These are phyloP conservation scores for Scolecobasidium constrictum DNA, from an alignment of 2,329 filamentous ascomycete species.

Conservation along the genomic window DNA sequence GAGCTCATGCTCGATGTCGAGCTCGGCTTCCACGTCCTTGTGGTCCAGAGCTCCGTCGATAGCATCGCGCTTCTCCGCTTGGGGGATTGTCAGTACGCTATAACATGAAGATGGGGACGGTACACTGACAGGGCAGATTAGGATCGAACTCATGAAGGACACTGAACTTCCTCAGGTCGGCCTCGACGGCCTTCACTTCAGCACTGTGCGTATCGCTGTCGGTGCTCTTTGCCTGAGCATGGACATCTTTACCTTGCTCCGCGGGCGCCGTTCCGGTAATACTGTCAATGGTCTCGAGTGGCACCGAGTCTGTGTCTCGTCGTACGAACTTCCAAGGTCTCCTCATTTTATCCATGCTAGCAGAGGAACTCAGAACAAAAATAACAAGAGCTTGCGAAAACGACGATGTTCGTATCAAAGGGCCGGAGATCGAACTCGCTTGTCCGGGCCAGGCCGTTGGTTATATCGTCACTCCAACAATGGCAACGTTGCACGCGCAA, in stretches of 20 bases:
- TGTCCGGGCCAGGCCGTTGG: too few relatives aligned
- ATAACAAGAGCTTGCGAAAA: too few relatives aligned
- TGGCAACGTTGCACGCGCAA: too few relatives aligned
- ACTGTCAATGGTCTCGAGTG: neutral
- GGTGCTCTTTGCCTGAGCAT: neutral
- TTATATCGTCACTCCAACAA: too few relatives aligned
- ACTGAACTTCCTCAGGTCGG: constrained; percentile 4
- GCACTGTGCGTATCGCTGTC: neutral
- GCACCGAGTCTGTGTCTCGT: neutral
- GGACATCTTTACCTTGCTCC: neutral
- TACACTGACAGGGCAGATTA: constrained; percentile 2
- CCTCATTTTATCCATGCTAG: neutral
- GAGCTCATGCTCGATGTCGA: constrained; percentile 11
- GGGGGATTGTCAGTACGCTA: too few relatives aligned
- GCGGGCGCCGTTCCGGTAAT: neutral
- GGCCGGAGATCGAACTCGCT: too few relatives aligned
- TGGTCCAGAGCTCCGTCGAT: constrained; percentile 11
- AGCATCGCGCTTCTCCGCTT: constrained; percentile 11
- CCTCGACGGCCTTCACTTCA: neutral
- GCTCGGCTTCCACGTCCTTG: constrained; percentile 20
- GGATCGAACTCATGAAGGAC: constrained; percentile 4
- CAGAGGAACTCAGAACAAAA: too few relatives aligned
- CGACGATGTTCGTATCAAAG: too few relatives aligned
- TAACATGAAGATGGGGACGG: too few relatives aligned
- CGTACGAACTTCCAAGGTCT: neutral